Evolutionary conservation across 768 basidiomycete genomes (phyloP), one percentile per base, ranked within the genome.

Genomic region (button mushroom (Agaricus bisporus)): DNA sequence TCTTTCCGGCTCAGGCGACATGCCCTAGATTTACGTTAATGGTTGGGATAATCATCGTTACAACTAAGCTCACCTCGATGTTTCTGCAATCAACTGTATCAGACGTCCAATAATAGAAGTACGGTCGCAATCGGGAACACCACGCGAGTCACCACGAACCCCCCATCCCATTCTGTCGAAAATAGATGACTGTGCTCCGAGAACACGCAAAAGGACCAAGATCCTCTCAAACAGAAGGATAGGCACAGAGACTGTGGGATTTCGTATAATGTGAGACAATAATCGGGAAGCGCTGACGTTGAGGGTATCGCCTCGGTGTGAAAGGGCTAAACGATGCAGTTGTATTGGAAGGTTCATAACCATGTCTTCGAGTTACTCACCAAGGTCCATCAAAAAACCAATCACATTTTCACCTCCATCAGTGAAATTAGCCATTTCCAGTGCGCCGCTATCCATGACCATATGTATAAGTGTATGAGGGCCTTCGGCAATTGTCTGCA

Each of bases 151-250:
- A 10, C 37, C 25, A n/a, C 35, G 14, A n/a, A 60, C 41, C 8
- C 47, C 18, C 66, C 72, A 75, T 3, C 66, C 71, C 18, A 72
- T 60, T 25, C 57, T 58, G 41, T 68, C 57, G 17, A 83, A 54
- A 38, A 73, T 54, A 8, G 59, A 56, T 1, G 64, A 57, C 39
- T 70, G 67, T 2, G 78, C 78, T 37, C 81, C 83, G 10, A 85
- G 67, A 48, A 64, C 69, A 3, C 68, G 58, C 2, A 85, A 64
- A 12, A 68, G 66, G 8, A 58, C 61, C 14, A 74, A 45, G 32
- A 82, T 57, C 37, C 65, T 64, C 18, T 59, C 51, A 49, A 71
- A 70, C 5, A 42, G 18, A 25, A 26, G 32, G 12, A 57, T 44
- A 20, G 29, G 22, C 5, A 44, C n/a, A 26, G 39, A 15, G 7